Evolutionary conservation across 192 early-diverging fungal species (phyloP).

Genomic region (Linnemannia hyalina): DNA sequence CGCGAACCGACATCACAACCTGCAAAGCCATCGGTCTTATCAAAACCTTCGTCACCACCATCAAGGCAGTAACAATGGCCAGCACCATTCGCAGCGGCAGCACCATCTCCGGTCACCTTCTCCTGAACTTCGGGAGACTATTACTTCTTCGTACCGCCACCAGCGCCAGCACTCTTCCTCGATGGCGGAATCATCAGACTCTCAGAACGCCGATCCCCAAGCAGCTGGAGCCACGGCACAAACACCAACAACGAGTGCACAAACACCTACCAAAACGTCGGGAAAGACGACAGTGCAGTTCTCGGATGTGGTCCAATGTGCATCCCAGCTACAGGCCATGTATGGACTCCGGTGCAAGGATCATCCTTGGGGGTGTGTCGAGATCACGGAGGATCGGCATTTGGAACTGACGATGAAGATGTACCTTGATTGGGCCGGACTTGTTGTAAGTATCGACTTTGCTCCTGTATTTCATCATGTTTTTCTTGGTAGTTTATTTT

Average conservation of each 20-base stretch:
- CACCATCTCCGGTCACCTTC: constrained; percentile 28
- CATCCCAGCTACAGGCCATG: constrained; percentile 30
- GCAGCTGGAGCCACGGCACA: background rate
- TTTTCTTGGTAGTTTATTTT: background rate
- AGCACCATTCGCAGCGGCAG: background rate
- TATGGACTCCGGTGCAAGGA: constrained; percentile 38
- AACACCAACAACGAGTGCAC: background rate
- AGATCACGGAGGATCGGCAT: constrained; percentile 31
- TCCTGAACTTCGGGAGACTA: constrained; percentile 22
- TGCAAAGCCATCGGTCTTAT: background rate
- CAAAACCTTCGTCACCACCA: background rate
- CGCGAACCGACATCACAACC: background rate
- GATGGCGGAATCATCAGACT: background rate
- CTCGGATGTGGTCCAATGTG: constrained; percentile 45
- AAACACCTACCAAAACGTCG: background rate
- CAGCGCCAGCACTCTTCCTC: background rate
- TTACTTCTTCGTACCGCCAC: background rate
- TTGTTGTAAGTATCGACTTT: constrained; percentile 35
- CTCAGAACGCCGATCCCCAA: background rate
- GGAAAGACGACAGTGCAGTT: constrained; percentile 49
- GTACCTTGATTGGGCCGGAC: constrained; percentile 54
- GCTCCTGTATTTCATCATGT: background rate
- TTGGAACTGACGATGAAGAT: constrained; percentile 53
- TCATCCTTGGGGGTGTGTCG: constrained; percentile 53
- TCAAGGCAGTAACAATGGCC: background rate